Percentiles rank a stretch among this genome's conserved stretches.
These are phyloP conservation scores for Trematosphaeria pertusa DNA, from an alignment of 2,329 filamentous ascomycete species.

Conservation along the genomic window DNA sequence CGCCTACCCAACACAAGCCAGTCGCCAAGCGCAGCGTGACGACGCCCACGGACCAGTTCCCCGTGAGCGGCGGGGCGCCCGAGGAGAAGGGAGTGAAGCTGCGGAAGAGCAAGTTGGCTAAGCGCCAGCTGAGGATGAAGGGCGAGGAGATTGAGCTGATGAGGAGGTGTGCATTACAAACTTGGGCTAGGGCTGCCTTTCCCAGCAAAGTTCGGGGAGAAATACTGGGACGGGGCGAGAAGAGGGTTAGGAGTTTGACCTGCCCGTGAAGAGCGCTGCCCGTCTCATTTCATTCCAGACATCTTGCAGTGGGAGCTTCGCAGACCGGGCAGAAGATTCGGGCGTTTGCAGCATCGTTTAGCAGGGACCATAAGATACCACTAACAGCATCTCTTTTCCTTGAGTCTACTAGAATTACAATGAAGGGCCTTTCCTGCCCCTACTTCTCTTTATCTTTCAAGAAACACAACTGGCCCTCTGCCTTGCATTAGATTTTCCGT, in stretches of 20 bases:
- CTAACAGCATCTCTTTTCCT: neutral
- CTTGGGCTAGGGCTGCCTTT: constrained; percentile 47
- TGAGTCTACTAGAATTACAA: too few relatives aligned
- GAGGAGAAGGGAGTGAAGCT: constrained; percentile 39
- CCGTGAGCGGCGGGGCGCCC: constrained; percentile 2
- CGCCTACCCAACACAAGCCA: constrained; percentile 22
- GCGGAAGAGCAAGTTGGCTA: constrained; percentile 52
- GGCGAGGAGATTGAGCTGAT: constrained; percentile 53
- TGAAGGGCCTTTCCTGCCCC: too few relatives aligned
- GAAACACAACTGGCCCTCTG: too few relatives aligned
- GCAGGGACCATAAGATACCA: neutral
- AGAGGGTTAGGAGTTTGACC: constrained; percentile 38
- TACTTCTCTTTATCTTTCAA: too few relatives aligned
- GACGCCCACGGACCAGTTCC: constrained; percentile 22
- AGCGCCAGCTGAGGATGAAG: constrained; percentile 53
- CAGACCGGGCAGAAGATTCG: too few relatives aligned
- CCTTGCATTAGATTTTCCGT: too few relatives aligned
- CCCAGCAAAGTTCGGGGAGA: constrained; percentile 34
- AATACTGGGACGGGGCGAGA: constrained; percentile 23
- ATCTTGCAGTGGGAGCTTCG: too few relatives aligned
- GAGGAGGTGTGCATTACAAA: constrained; percentile 51
- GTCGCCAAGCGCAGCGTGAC: constrained; percentile 27
- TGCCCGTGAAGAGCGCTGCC: constrained; percentile 42
- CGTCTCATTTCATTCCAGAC: too few relatives aligned
- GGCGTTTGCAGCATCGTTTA: too few relatives aligned